Conservation (phyloP, 148 eudicot genomes). For the Rhododendron kiyosumense region DNA sequence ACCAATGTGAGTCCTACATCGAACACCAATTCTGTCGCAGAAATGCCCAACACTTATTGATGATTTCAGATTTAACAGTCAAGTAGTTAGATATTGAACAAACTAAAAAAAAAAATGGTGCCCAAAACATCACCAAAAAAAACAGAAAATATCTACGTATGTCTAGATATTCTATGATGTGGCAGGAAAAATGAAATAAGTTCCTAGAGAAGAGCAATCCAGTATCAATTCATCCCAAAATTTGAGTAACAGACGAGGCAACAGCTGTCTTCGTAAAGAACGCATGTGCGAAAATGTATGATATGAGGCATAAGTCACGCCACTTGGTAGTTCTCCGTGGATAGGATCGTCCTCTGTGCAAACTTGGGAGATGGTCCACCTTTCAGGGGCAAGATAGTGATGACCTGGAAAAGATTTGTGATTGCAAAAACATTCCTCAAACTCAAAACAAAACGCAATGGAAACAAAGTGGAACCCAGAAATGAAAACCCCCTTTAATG, state of each 20-base stretch:
- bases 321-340: constrained; percentile 80
- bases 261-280: background rate
- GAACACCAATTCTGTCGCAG: background rate
- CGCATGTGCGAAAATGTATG: background rate
- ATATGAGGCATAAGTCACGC: constrained; percentile 26
- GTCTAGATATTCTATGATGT: background rate
- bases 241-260: background rate
- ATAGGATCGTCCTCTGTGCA: constrained; percentile 59
- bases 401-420: constrained; percentile 45
- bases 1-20: background rate
- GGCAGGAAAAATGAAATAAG: background rate
- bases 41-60: background rate
- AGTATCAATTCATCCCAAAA: background rate
- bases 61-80: background rate
- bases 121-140: background rate
- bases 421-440: background rate
- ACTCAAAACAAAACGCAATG: background rate
- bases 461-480: background rate
- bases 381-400: constrained; percentile 62
- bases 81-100: background rate
- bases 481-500: background rate
- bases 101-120: background rate
- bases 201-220: background rate
- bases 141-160: background rate
- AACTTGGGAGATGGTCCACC: constrained; percentile 80